Conservation (phyloP, 495 filamentous ascomycete genomes). For the Penicillium goetzii region DNA sequence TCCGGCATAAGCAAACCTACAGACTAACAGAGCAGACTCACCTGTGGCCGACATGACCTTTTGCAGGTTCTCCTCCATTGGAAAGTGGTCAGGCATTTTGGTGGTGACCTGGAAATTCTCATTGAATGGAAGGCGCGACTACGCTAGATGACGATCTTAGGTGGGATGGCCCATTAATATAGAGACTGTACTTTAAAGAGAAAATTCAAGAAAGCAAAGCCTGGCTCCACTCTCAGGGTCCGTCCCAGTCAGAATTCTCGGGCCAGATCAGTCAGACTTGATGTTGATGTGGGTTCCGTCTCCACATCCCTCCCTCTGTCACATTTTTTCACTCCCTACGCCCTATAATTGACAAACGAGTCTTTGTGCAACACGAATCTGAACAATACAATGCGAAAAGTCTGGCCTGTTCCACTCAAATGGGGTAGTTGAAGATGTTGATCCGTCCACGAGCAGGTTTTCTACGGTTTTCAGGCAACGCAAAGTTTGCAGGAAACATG, state of each 20-base stretch:
- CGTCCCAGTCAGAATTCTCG: constrained; percentile 15
- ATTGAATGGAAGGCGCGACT: constrained; percentile 4
- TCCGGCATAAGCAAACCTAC: not conserved
- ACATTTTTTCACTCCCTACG: constrained; percentile 20
- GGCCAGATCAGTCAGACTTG: constrained; percentile 21
- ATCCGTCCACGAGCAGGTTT: constrained; percentile 18
- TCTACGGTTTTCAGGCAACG: constrained; percentile 23
- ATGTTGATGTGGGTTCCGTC: constrained; percentile 18
- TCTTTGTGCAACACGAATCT: constrained; percentile 14
- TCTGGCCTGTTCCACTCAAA: constrained; percentile 18
- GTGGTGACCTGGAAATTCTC: constrained; percentile 4
- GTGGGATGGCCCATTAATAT: constrained; percentile 14
- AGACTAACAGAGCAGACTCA: constrained; percentile 8
- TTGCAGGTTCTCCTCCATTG: constrained; percentile 28
- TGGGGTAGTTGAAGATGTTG: constrained; percentile 25
- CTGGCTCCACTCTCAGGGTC: constrained; percentile 17
- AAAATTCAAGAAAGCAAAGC: constrained; percentile 13
- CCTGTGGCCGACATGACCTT: constrained; percentile 32
- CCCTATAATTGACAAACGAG: constrained; percentile 19
- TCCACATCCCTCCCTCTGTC: constrained; percentile 20
- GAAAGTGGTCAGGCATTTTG: constrained; percentile 29
- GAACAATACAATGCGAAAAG: constrained; percentile 16
- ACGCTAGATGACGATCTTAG: constrained; percentile 12
- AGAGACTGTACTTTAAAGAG: constrained; percentile 3
- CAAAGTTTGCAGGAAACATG: constrained; percentile 19